Base-by-base conservation (phyloP, 441 rosid species). In the Pelargonium fulgidum region DNA sequence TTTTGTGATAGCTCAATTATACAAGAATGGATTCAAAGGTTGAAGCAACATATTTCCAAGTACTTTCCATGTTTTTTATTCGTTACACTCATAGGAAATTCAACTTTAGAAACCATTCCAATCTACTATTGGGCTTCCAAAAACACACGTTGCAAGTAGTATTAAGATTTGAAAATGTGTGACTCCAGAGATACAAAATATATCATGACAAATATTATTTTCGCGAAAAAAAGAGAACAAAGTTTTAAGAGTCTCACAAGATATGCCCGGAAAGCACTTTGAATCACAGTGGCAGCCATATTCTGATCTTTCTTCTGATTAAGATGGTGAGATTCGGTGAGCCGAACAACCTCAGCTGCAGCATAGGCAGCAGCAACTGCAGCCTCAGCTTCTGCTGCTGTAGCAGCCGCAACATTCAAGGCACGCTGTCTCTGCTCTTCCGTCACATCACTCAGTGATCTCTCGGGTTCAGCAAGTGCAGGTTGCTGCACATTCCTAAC, bases 311-410 rank as follows among this genome's bases (percentile, higher is more conserved):
- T 65, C 3, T 42, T 67, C 58, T 77, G 73, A 44, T 73, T 67
- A 64, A 33, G 76, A 71, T 66, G 73, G 69, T 64, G 74, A 62
- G 84, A 69, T 9, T 79, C 73, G 0, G 91, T 85, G 64, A 90
- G 87, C 7, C 87, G 79, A 58, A 93, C 96, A 72, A 90, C 89
- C 79, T 89, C 94, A 16, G 96, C 97, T 0, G 97, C 98, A 0
- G 96, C 96, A 10, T 80, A 82, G 20, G 98, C 97, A 0, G 96
- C 92, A 48, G 90, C 91, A 70, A 93, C 86, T 0, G 97, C 97
- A 0, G 97, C 98, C 80, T 93, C 88, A 0, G 96, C 96, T 19
- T 96, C 98, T 3, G 90, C 97, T 0, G 90, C 94, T 0, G 98
- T 93, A 14, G 94, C 92, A 39, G 87, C 75, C 58, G 98, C 98